Evolutionary conservation across 345 rosid species (phyloP).

Genomic region (Citrus sinensis): DVS_A1.0 CM039169.1:31674501-31675000

Average conservation of each 20-base stretch:
- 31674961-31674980: neutral
- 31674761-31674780: neutral
- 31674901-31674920: neutral
- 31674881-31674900: neutral
- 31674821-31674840: neutral
- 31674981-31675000: neutral
- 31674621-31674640: conserved; percentile 71
- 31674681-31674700: conserved; percentile 88
- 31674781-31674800: neutral
- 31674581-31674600: conserved; percentile 9
- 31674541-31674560: conserved; percentile 96
- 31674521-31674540: conserved; percentile 85
- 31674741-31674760: neutral
- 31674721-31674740: neutral
- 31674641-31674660: conserved; percentile 91
- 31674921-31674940: neutral
- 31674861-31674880: neutral
- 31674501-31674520: conserved; percentile 73
- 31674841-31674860: neutral
- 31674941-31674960: neutral
- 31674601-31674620: conserved; percentile 25
- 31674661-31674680: conserved; percentile 98
- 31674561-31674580: conserved; percentile 17
- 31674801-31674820: neutral
- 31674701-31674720: conserved; percentile 47